Percentiles rank a stretch among this genome's conserved stretches.
phyloP scores from a whole-genome alignment of 208 protist species.

The Wallacemonas sp. region DNA sequence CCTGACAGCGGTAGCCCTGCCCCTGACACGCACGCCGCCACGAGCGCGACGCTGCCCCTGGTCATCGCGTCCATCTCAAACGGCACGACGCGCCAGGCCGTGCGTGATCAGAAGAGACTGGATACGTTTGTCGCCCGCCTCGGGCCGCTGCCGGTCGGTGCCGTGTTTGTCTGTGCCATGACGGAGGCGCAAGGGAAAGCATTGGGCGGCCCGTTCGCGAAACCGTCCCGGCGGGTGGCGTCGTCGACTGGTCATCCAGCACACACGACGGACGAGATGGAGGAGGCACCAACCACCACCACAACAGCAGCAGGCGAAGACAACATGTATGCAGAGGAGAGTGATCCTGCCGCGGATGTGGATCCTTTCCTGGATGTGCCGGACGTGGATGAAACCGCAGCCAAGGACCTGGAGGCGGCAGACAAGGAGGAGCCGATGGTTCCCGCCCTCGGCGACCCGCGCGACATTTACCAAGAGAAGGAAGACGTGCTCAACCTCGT shows the following conservation, averaged over 20 bases:
- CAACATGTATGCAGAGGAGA: not conserved
- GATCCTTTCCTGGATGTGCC: conserved; percentile 7
- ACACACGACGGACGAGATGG: not conserved
- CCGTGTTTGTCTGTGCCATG: conserved; percentile 11
- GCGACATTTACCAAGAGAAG: not conserved
- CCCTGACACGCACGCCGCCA: not conserved
- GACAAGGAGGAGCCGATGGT: not conserved
- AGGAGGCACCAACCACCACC: too few relatives aligned
- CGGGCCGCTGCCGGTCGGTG: not conserved
- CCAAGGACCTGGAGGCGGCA: not conserved
- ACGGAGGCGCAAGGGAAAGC: conserved; percentile 1
- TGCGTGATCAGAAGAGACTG: conserved; percentile 3
- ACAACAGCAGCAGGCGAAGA: not conserved
- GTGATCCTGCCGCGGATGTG: not conserved
- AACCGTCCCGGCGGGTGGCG: conserved; percentile 2
- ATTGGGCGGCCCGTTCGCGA: conserved; percentile 10
- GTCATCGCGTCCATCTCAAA: conserved; percentile 11
- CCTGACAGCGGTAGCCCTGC: not conserved
- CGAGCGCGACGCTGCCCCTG: not conserved
- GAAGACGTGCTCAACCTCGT: not conserved
- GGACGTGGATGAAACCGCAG: not conserved
- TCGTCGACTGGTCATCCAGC: not conserved
- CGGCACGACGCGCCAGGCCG: not conserved
- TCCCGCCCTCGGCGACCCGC: not conserved
- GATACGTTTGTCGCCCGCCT: conserved; percentile 4